phyloP scores from a whole-genome alignment of 2,329 filamentous ascomycete genomes.

The Aspergillaceae sp. region DNA sequence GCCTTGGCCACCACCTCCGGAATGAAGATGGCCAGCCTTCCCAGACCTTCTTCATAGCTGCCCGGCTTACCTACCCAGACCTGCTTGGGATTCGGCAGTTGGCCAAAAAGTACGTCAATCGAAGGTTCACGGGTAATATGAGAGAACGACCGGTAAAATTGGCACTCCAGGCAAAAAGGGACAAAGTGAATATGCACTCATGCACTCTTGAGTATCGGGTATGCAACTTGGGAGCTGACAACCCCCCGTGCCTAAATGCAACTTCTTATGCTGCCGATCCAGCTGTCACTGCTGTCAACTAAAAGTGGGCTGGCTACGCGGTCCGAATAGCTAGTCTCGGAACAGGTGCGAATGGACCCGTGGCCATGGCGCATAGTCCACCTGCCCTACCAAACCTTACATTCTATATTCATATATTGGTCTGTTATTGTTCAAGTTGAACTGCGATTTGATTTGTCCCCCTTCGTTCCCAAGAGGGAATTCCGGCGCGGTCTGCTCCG shows the following conservation, averaged over 20 bases:
- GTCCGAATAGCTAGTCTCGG: neutral
- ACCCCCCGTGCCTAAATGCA: neutral
- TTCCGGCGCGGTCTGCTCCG: neutral
- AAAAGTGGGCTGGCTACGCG: neutral
- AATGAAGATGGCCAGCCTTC: constrained; percentile 45
- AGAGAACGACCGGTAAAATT: neutral
- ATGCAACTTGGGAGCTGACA: neutral
- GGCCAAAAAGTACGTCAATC: constrained; percentile 33
- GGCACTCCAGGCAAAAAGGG: neutral
- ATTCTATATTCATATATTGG: neutral
- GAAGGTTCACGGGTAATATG: constrained; percentile 4
- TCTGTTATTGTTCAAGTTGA: neutral
- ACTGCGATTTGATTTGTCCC: neutral
- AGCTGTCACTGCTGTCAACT: neutral
- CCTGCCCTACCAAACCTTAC: neutral
- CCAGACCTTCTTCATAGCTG: constrained; percentile 45
- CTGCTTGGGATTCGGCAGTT: constrained; percentile 41
- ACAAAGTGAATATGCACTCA: neutral
- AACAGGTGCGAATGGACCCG: neutral
- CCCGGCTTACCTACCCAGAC: constrained; percentile 42
- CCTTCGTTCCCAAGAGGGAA: no score
- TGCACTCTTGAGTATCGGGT: neutral
- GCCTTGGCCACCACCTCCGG: constrained; percentile 43
- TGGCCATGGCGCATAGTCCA: neutral
- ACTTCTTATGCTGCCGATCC: neutral